phyloP scores from a whole-genome alignment of 495 filamentous ascomycete species.

The Alectoria sarmentosa region DNA sequence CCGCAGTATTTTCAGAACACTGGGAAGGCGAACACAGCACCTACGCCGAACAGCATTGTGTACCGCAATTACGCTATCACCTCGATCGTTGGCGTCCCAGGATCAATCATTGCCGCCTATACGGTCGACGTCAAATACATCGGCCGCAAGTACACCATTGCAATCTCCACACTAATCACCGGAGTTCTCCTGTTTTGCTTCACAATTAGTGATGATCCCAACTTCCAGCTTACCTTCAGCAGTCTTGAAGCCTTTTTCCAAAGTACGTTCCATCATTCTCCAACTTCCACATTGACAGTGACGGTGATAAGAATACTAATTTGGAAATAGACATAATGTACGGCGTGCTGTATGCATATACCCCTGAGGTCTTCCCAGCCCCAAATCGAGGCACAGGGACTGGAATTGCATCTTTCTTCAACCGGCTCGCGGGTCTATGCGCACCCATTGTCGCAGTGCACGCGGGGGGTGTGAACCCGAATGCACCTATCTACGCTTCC shows the following conservation, averaged over 20 bases:
- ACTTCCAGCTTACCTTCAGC: constrained; percentile 45
- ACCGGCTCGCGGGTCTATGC: constrained; percentile 51
- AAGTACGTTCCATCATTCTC: constrained; percentile 25
- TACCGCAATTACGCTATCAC: constrained; percentile 59
- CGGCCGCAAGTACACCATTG: constrained; percentile 55
- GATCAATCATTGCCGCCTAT: constrained; percentile 47
- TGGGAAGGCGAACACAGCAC: constrained; percentile 28
- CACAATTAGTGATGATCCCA: constrained; percentile 42
- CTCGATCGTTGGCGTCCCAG: constrained; percentile 50
- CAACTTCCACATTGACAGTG: neutral
- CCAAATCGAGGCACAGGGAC: constrained; percentile 52
- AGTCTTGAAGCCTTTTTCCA: constrained; percentile 54
- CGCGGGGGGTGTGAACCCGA: constrained; percentile 35
- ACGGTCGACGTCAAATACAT: constrained; percentile 52
- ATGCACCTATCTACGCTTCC: constrained; percentile 47
- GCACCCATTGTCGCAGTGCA: constrained; percentile 53
- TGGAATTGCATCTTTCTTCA: constrained; percentile 50
- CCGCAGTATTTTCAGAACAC: constrained; percentile 48
- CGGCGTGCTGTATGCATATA: constrained; percentile 54
- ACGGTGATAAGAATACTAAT: neutral
- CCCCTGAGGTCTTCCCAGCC: constrained; percentile 55
- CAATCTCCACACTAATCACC: constrained; percentile 45
- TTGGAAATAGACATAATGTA: constrained; percentile 47
- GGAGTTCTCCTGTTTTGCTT: constrained; percentile 54
- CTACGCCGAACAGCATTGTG: constrained; percentile 39